phyloP scores from a whole-genome alignment of 345 rosid species.

The Hibiscus trionum region DNA sequence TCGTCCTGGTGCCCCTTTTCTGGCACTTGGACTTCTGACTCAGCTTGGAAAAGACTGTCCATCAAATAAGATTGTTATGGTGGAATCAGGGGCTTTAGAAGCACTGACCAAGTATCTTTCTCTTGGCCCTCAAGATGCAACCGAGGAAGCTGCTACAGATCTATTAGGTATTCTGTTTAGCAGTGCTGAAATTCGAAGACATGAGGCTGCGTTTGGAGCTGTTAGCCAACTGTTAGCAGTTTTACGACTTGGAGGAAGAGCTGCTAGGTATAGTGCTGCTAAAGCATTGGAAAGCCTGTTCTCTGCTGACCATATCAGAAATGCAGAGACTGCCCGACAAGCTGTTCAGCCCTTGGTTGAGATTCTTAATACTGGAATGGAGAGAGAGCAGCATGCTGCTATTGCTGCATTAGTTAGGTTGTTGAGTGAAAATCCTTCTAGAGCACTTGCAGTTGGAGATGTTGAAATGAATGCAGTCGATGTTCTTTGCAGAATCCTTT shows the following conservation, averaged over 20 bases:
- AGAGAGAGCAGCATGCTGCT: conserved; percentile 98
- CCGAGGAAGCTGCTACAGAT: conserved; percentile 98
- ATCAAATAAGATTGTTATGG: conserved; percentile 84
- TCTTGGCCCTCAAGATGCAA: conserved; percentile 95
- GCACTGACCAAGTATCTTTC: conserved; percentile 95
- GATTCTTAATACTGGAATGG: conserved; percentile 87
- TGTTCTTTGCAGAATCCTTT: conserved; percentile 94
- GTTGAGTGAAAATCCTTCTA: conserved; percentile 93
- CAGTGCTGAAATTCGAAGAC: conserved; percentile 92
- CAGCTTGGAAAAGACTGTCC: conserved; percentile 93
- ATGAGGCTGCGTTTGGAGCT: conserved; percentile 90
- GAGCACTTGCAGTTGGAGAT: conserved; percentile 93
- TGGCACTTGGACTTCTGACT: conserved; percentile 78
- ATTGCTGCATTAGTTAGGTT: conserved; percentile 92
- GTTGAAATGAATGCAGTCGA: conserved; percentile 99
- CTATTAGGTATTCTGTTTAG: conserved; percentile 84
- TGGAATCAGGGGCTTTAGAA: conserved; percentile 94
- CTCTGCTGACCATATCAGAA: conserved; percentile 91
- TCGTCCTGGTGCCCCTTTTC: conserved; percentile 97
- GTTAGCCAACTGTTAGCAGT: conserved; percentile 97
- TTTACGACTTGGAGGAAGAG: conserved; percentile 92
- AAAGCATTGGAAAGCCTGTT: conserved; percentile 94
- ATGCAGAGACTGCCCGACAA: conserved; percentile 85
- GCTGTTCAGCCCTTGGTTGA: conserved; percentile 98
- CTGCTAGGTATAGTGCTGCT: conserved; percentile 94